phyloP scores from a whole-genome alignment of 2,329 filamentous ascomycete genomes.

The Phialemoniopsis sp. region DNA sequence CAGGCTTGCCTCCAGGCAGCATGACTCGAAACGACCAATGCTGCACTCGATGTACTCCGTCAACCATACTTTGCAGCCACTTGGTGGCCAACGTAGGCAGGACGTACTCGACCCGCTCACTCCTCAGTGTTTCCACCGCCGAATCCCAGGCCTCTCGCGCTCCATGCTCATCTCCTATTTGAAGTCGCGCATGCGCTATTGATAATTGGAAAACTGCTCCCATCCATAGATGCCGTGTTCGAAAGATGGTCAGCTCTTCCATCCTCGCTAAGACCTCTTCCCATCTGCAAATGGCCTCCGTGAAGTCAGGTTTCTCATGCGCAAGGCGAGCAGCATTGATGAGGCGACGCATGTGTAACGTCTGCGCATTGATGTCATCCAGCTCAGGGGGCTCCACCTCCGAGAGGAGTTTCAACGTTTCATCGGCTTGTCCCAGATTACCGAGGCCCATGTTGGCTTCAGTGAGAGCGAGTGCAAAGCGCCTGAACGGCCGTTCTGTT shows the following conservation, averaged over 20 bases:
- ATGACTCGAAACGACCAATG: constrained; percentile 25
- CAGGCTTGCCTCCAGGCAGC: constrained; percentile 8
- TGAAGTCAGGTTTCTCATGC: constrained; percentile 10
- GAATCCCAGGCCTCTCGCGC: constrained; percentile 14
- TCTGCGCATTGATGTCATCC: constrained; percentile 24
- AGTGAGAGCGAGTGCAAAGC: constrained; percentile 16
- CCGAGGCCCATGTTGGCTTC: constrained; percentile 18
- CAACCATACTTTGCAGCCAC: constrained; percentile 20
- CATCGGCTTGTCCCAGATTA: constrained; percentile 7
- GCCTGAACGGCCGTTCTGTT: constrained; percentile 14
- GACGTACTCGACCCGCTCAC: constrained; percentile 22
- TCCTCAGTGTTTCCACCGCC: constrained; percentile 7
- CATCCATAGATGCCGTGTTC: constrained; percentile 14
- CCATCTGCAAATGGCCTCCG: constrained; percentile 15
- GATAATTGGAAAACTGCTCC: constrained; percentile 21
- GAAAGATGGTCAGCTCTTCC: constrained; percentile 14
- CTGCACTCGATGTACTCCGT: constrained; percentile 14
- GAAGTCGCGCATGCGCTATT: constrained; percentile 19
- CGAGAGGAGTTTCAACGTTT: constrained; percentile 9
- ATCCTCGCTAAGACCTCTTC: constrained; percentile 11
- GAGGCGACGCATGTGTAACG: constrained; percentile 21
- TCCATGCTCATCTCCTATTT: constrained; percentile 1
- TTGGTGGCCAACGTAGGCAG: constrained; percentile 20
- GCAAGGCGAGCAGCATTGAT: constrained; percentile 16
- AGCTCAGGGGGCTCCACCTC: constrained; percentile 14